Evolutionary conservation across 768 basidiomycete genomes (phyloP), one percentile per base, ranked within the genome.

Genomic region (Boletus bicolor): DNA sequence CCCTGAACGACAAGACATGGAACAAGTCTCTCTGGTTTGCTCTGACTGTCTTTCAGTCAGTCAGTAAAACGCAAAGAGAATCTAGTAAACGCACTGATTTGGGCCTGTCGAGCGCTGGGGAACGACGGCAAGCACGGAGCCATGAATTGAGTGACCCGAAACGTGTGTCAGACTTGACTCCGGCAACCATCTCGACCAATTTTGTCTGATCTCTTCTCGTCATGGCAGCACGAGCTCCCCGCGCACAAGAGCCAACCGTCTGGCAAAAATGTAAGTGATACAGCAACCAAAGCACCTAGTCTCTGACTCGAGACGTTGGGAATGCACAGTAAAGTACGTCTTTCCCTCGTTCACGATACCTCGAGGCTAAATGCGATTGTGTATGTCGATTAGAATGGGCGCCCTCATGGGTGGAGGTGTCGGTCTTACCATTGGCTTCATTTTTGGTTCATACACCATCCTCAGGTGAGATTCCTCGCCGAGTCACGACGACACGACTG

Each of bases 401-500:
- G 92, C 91, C 44, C 73, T 91, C 55, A 93, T 93, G 91, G 91
- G 91, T 53, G 90, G 87, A 63, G 91, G 92, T 55, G 95, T 98
- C 51, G 96, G 96, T 12, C 81, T 97, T 44, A 96, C 94, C 35
- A 97, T 98, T 68, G 96, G 97, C 17, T 98, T 98, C 76, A 86
- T 99, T 57, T 98, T 98, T 67, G 96, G 96, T 42, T 86, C 88
- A 28, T 97, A 89, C 78, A 93, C 86, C 64, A 91, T 98, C 68
- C 73, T 98, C 43, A 79, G 93, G 94, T 91, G 63, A 66, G 87
- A 26, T 42, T 28, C n/a, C 26, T 28, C 19, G 21, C 32, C 28
- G 11, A 30, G 39, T 38, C 24, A 17, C n/a, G 35, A 41, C 28
- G 12, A 38, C 26, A 14, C 26, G 39, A 32, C 44, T 67, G 44